Conservation (phyloP, 2,329 filamentous ascomycete species). For the Paraconiothyrium brasiliense region DNA sequence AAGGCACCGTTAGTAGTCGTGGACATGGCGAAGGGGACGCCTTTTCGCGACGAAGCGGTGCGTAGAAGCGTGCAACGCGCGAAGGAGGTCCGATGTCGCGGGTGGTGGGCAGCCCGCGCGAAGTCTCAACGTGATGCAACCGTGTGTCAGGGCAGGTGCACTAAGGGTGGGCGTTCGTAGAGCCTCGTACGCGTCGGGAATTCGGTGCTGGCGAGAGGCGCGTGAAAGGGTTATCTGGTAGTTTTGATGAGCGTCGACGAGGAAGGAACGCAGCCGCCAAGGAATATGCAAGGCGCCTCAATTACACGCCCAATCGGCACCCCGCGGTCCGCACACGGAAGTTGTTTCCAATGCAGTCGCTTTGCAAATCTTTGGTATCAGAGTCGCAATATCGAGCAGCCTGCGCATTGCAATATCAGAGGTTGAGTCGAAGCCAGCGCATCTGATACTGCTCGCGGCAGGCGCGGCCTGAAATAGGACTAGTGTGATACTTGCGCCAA, state of each 20-base stretch:
- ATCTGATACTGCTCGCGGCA: not conserved
- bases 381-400: not conserved
- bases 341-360: not conserved
- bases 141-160: slow-evolving; percentile 25
- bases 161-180: not conserved
- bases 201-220: slow-evolving; percentile 12
- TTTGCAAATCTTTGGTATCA: not conserved
- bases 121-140: slow-evolving; percentile 22
- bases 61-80: slow-evolving; percentile 44
- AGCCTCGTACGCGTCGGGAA: slow-evolving; percentile 2
- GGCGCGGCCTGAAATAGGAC: not conserved
- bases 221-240: slow-evolving; percentile 17
- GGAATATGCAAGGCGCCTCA: slow-evolving; percentile 24
- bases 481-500: not conserved
- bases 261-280: slow-evolving; percentile 39
- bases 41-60: slow-evolving; percentile 45
- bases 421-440: not conserved
- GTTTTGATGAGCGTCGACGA: slow-evolving; percentile 37
- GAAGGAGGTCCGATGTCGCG: slow-evolving; percentile 33
- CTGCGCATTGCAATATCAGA: not conserved
- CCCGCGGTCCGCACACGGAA: not conserved
- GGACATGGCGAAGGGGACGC: slow-evolving; percentile 37
- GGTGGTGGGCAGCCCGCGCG: slow-evolving; percentile 17
- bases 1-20: slow-evolving; percentile 49
- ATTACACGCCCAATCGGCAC: slow-evolving; percentile 6